Conservation (phyloP, 176 grass and related monocot genomes). For the Oryza glumipatula region DNA sequence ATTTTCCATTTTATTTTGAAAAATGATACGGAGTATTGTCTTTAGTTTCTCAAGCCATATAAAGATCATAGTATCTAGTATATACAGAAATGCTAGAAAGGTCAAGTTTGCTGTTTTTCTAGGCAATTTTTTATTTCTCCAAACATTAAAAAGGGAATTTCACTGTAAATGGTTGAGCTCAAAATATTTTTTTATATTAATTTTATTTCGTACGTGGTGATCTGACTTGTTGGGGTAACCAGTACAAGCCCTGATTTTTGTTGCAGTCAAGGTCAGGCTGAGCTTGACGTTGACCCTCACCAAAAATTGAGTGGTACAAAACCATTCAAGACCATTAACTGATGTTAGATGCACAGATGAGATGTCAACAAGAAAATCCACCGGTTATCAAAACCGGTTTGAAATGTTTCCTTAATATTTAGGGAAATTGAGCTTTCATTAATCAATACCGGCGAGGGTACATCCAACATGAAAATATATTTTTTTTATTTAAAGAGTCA, state of each 20-base stretch:
- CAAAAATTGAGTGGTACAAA: neutral
- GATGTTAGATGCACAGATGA: neutral
- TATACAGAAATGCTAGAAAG: neutral
- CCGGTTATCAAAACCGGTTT: neutral
- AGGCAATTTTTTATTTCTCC: neutral
- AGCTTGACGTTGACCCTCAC: conserved; percentile 5
- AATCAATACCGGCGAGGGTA: neutral
- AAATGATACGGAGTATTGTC: neutral
- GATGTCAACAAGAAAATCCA: neutral
- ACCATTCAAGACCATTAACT: neutral
- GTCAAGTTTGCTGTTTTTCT: neutral
- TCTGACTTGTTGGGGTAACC: neutral
- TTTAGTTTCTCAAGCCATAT: neutral
- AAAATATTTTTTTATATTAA: neutral
- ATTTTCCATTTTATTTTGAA: neutral
- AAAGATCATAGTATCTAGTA: neutral
- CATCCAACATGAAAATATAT: neutral
- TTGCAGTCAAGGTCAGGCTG: neutral
- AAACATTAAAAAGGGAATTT: neutral
- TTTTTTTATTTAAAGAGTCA: neutral
- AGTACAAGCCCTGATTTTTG: neutral
- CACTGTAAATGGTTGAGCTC: neutral
- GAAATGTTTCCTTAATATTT: neutral
- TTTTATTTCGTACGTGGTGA: neutral
- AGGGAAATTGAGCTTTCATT: neutral